Conservation (phyloP, 2,329 filamentous ascomycete species). For the Cercospora janseana region DNA sequence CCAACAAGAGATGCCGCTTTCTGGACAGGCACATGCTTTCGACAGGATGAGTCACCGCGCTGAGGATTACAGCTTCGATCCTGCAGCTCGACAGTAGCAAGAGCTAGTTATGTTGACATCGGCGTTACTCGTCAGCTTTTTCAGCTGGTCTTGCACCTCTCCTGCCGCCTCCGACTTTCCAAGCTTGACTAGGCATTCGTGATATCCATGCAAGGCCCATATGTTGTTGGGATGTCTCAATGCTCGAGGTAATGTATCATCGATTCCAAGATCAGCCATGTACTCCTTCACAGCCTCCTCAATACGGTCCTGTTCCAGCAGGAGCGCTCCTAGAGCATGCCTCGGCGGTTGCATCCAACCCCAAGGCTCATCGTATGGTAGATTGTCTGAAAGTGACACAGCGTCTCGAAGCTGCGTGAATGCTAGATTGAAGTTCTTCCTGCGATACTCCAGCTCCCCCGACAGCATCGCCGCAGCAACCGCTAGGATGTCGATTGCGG, state of each 20-base stretch:
- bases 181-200: conserved; percentile 65
- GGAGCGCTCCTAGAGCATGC: conserved; percentile 66
- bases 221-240: conserved; percentile 70
- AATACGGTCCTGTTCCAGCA: conserved; percentile 60
- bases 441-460: conserved; percentile 71
- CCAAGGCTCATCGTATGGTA: conserved; percentile 73
- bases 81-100: conserved; percentile 53
- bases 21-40: too few species aligned
- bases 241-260: conserved; percentile 59
- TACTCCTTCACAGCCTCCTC: conserved; percentile 42
- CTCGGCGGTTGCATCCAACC: conserved; percentile 74
- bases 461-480: conserved; percentile 64
- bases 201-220: conserved; percentile 70
- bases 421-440: conserved; percentile 51
- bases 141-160: conserved; percentile 52
- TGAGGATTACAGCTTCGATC: neutral
- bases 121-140: conserved; percentile 54
- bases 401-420: conserved; percentile 58
- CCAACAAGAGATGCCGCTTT: too few species aligned
- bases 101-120: conserved; percentile 60
- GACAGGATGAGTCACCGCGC: too few species aligned
- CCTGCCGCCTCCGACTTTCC: conserved; percentile 45
- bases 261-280: conserved; percentile 43
- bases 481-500: conserved; percentile 59
- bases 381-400: conserved; percentile 57